Base-by-base conservation (phyloP, 805 yeast species). In the Saccharomycopsis olivae region DNA sequence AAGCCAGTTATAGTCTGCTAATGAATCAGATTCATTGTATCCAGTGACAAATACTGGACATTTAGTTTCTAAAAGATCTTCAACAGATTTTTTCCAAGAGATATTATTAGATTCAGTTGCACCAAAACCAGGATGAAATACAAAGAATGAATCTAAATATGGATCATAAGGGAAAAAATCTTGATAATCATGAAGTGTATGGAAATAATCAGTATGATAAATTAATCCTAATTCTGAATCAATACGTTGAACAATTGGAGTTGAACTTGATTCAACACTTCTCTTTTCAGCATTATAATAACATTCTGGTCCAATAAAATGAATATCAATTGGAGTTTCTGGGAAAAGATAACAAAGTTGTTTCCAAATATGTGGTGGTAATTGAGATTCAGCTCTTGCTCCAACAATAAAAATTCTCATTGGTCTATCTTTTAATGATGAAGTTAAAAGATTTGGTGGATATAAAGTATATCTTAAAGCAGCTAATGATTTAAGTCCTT, bases 81-180 rank as follows among this genome's bases (percentile, higher is more conserved):
- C 86, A 50, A 92, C 64, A 0, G 95, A 69, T 57, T 84, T 80
- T 48, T 73, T 73, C 94, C 95, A 82, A 96, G 97, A 89, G 54
- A 75, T 73, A 44, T 79, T 78, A 57, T 73, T 69, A 17, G 78
- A 67, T 53, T 85, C 95, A 11, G 84, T 82, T 5, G 92, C 81
- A 15, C 85, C 78, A 54, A 87, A 73, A 30, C 96, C 96, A 3
- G 98, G 97, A 58, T 89, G 97, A 81, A 89, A 92, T 39, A 84
- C 68, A 71, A 86, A 87, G 61, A 92, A 92, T 20, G 76, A 75
- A 57, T 92, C 98, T 56, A 85, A 71, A 60, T 89, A 92, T 33
- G 99, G 98, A 59, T 92, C 98, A 59, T 88, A 92, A 4, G 98
- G 98, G 77, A 86, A 85, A 58, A 92, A 84, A 61, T 89, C 96